Evolutionary conservation across 495 filamentous ascomycete genomes (phyloP), one percentile per base, ranked within the genome.

Genomic region (Aspergillus sclerotioniger): DNA sequence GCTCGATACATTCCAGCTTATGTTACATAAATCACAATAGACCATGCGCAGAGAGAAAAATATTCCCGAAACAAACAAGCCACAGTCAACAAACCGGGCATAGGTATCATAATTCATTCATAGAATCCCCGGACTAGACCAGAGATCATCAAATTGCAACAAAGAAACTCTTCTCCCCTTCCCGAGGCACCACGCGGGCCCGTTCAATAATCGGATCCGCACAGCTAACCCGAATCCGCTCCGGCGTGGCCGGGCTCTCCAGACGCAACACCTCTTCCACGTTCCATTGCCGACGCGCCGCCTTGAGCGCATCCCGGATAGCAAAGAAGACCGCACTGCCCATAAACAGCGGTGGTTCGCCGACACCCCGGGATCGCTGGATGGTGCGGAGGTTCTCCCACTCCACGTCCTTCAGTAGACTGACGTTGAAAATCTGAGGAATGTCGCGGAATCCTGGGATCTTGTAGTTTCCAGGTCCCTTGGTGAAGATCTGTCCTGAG

Each of bases 391-490:
- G 79, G 60, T 98, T 88, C 80, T 96, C 86, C 94, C 94, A 98
- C 61, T 89, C 80, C 0, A 97, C 94, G 56, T 87, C 93, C 72
- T 98, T 97, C 25, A 98, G 83, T 65, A 98, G 76, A 55, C 82
- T 88, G 33, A 97, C 91, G 68, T 97, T 96, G 74, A 96, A 94
- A 13, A 86, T 78, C 76, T 98, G 94, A 2, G 94, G 94, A 48
- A 98, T 94, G 63, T 98, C 94, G 33, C 94, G 82, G 79, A 98
- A 98, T 5, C 92, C 92, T 0, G 94, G 94, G 62, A 98, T 97
- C 77, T 98, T 98, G 78, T 98, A 98, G 43, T 78, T 80, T 8
- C 91, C 94, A 0, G 90, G 94, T 0, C 94, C 94, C 32, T 85
- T 83, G n/a, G 94, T 98, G 72, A 90, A 88, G 25, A 98, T 80